Conservation (phyloP, 306 rosid species). For the Adenanthera pavonina region DNA sequence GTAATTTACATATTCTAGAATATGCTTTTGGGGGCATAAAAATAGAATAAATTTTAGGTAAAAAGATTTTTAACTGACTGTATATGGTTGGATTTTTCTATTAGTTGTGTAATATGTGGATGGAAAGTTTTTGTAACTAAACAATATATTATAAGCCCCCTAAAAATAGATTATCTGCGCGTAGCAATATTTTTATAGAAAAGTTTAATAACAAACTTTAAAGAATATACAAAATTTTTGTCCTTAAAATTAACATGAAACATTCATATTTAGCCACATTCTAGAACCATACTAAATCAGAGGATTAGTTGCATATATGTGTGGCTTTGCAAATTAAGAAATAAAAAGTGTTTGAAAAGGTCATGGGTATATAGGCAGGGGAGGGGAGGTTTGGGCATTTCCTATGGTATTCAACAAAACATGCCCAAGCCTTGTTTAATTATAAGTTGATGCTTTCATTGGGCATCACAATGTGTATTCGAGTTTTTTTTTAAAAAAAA, state of each 20-base stretch:
- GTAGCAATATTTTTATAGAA: not conserved
- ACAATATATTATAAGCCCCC: not conserved
- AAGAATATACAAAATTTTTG: not conserved
- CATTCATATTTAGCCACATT: not conserved
- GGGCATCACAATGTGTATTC: too few species aligned
- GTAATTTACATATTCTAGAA: not conserved
- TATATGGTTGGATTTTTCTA: not conserved
- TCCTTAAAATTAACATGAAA: not conserved
- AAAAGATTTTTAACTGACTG: not conserved
- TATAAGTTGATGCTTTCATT: too few species aligned
- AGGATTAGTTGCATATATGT: not conserved
- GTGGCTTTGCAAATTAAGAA: not conserved
- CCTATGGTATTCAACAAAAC: too few species aligned
- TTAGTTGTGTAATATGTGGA: not conserved
- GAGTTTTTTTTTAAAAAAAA: too few species aligned
- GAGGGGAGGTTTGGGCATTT: too few species aligned
- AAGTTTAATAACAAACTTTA: not conserved
- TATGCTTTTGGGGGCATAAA: not conserved
- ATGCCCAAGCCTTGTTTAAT: too few species aligned
- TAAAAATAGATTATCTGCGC: not conserved
- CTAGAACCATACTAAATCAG: not conserved
- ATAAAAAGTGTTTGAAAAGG: not conserved
- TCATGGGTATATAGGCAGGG: constrained; percentile 46
- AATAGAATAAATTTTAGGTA: not conserved
- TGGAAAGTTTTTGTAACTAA: not conserved